A percentile compares a stretch with the other conserved stretches of the same genome.
Evolutionary conservation across 2,329 filamentous ascomycete species (phyloP).

Genomic region (Paracoccidioides brasiliensis): DNA sequence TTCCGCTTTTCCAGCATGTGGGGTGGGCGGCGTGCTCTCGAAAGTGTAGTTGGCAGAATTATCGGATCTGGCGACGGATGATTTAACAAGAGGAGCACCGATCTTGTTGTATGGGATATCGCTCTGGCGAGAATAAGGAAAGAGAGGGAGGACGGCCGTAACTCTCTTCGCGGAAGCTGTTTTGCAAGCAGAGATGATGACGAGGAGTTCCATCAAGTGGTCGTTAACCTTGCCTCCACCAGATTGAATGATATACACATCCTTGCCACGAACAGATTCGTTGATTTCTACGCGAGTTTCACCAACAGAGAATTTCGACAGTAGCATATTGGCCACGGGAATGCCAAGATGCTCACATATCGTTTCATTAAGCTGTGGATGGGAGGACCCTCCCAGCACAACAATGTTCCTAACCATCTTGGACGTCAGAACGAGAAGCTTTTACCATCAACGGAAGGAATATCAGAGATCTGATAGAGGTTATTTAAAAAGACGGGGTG

Average conservation of each 20-base stretch:
- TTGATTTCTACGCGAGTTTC: constrained; percentile 92
- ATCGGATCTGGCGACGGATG: constrained; percentile 31
- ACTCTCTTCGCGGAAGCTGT: constrained; percentile 83
- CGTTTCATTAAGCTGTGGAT: constrained; percentile 72
- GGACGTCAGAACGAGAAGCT: constrained; percentile 6
- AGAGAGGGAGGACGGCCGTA: constrained; percentile 85
- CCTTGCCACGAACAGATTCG: constrained; percentile 92
- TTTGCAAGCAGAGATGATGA: constrained; percentile 98
- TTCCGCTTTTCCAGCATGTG: constrained; percentile 56
- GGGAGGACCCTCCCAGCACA: constrained; percentile 83
- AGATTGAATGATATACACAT: constrained; percentile 97
- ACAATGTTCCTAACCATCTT: constrained; percentile 90
- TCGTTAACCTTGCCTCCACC: constrained; percentile 91
- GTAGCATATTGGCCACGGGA: constrained; percentile 67
- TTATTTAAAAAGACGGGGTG: constrained; percentile 6
- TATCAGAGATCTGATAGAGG: background rate
- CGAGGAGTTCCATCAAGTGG: constrained; percentile 88
- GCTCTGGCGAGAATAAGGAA: constrained; percentile 92
- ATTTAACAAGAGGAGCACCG: constrained; percentile 73
- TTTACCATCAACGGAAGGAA: constrained; percentile 6
- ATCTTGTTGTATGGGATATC: constrained; percentile 95
- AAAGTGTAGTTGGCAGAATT: constrained; percentile 57
- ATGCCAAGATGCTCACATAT: constrained; percentile 85
- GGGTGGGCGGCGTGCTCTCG: constrained; percentile 81
- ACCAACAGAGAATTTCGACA: constrained; percentile 86